phyloP scores from a whole-genome alignment of 108 stramenopile species.

The Cyclostephanos invisitatus region DNA sequence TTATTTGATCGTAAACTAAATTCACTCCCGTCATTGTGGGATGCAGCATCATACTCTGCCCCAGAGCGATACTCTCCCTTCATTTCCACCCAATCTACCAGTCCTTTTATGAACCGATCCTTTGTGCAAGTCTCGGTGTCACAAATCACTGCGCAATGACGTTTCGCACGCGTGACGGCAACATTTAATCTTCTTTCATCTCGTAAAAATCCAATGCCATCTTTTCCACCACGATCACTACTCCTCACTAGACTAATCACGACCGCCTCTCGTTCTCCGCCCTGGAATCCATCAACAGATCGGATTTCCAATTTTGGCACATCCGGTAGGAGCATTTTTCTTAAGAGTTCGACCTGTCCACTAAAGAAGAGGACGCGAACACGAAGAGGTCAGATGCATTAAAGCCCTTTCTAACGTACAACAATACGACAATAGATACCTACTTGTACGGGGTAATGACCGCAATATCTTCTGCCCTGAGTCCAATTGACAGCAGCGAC shows the following conservation, averaged over 20 bases:
- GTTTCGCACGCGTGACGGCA: constrained; percentile 64
- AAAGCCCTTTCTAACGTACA: neutral
- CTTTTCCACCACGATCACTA: constrained; percentile 65
- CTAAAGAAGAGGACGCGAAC: constrained; percentile 37
- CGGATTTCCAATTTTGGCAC: constrained; percentile 84
- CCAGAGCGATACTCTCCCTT: constrained; percentile 78
- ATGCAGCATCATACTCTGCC: constrained; percentile 45
- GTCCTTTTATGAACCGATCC: constrained; percentile 65
- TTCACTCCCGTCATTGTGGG: constrained; percentile 8
- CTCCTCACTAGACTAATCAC: constrained; percentile 95
- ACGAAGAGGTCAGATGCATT: neutral
- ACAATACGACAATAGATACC: neutral
- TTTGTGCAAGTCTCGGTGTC: constrained; percentile 85
- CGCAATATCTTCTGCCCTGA: constrained; percentile 82
- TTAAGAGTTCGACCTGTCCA: constrained; percentile 92
- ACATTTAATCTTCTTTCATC: constrained; percentile 97
- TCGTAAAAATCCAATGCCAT: constrained; percentile 93
- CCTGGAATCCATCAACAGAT: constrained; percentile 98
- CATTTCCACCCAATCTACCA: constrained; percentile 79
- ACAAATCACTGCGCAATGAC: constrained; percentile 64
- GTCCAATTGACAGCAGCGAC: constrained; percentile 64
- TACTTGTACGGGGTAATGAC: constrained; percentile 87
- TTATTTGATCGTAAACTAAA: neutral
- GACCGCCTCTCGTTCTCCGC: constrained; percentile 97
- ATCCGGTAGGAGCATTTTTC: constrained; percentile 60